phyloP scores from a whole-genome alignment of 192 early-diverging fungal species.

The Thamnidium elegans region DNA sequence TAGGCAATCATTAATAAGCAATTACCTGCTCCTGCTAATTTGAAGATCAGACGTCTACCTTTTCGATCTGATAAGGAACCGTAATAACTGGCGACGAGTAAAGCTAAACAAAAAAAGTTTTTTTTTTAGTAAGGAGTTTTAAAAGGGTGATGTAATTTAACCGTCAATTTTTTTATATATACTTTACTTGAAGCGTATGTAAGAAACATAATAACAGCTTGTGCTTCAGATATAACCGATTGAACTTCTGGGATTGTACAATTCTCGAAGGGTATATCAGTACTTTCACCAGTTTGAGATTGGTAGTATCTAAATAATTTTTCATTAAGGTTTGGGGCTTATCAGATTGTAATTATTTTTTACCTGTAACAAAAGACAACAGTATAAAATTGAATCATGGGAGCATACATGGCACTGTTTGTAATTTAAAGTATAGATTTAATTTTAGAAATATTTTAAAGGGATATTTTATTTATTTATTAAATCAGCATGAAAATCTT shows the following conservation, averaged over 20 bases:
- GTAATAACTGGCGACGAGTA: constrained; percentile 27
- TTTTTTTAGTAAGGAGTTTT: neutral
- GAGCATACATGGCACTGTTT: constrained; percentile 12
- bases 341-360: neutral
- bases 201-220: constrained; percentile 26
- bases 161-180: neutral
- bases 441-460: too few species aligned
- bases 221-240: constrained; percentile 19
- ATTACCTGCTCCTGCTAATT: constrained; percentile 20
- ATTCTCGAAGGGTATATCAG: constrained; percentile 24
- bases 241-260: constrained; percentile 40
- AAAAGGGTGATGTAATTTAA: neutral
- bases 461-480: neutral
- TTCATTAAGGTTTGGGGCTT: neutral
- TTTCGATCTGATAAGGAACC: constrained; percentile 34
- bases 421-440: neutral
- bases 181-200: constrained; percentile 17
- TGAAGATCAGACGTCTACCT: constrained; percentile 30
- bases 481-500: neutral
- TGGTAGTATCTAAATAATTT: constrained; percentile 26
- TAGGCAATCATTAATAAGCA: constrained; percentile 15
- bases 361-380: constrained; percentile 36
- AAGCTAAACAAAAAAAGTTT: constrained; percentile 2
- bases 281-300: constrained; percentile 8
- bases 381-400: constrained; percentile 32